Conservation (phyloP, 768 basidiomycete genomes). For the Tylopilus balloui region DNA sequence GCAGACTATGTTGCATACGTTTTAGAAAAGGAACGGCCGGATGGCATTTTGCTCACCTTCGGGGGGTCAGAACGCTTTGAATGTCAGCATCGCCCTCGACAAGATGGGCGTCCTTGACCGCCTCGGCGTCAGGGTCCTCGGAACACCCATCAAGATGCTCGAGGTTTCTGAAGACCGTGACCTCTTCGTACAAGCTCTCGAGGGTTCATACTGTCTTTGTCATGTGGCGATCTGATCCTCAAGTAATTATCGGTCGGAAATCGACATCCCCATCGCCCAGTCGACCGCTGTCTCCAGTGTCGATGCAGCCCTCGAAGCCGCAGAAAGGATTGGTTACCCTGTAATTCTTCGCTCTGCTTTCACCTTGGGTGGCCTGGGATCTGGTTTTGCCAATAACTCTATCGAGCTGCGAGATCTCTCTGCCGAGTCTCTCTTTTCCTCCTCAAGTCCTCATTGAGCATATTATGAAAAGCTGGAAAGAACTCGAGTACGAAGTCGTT, state of each 20-base stretch:
- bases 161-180: slow-evolving; percentile 97
- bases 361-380: slow-evolving; percentile 96
- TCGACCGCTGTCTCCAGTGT: slow-evolving; percentile 97
- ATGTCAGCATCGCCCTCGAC: slow-evolving; percentile 95
- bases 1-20: slow-evolving; percentile 98
- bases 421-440: slow-evolving; percentile 84
- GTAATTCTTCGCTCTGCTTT: slow-evolving; percentile 96
- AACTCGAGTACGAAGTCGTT: slow-evolving; percentile 98
- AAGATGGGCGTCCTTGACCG: slow-evolving; percentile 94
- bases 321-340: slow-evolving; percentile 90
- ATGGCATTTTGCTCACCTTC: slow-evolving; percentile 95
- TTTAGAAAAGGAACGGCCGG: slow-evolving; percentile 95
- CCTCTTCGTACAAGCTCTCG: slow-evolving; percentile 92
- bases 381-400: slow-evolving; percentile 92
- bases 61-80: slow-evolving; percentile 97
- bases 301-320: slow-evolving; percentile 87
- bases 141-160: slow-evolving; percentile 90
- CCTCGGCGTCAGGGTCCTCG: slow-evolving; percentile 87
- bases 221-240: neutral
- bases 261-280: slow-evolving; percentile 92
- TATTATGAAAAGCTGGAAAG: slow-evolving; percentile 99
- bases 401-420: slow-evolving; percentile 93
- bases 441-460: slow-evolving; percentile 97
- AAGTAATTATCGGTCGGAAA: slow-evolving; percentile 53
- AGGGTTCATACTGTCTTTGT: slow-evolving; percentile 51